Evolutionary conservation across 495 filamentous ascomycete genomes (phyloP).

Genomic region (Podospora australis): DNA sequence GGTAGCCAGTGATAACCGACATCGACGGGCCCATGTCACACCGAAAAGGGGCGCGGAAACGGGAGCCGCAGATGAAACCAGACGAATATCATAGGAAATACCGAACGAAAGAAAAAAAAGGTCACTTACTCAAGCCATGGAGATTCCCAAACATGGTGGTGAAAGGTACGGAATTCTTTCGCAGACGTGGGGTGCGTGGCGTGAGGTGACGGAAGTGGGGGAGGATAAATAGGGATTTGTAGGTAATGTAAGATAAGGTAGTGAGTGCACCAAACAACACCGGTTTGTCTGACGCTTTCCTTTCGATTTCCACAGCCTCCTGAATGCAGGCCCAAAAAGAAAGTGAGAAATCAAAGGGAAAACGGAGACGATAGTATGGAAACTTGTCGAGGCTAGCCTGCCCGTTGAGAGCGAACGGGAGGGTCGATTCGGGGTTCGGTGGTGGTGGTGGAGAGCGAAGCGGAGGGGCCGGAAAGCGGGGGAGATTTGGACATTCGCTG

Average conservation of each 20-base stretch:
- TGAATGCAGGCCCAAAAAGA: neutral
- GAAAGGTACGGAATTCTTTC: neutral
- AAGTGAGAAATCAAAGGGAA: neutral
- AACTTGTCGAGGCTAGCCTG: too few relatives aligned
- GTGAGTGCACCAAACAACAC: too few relatives aligned
- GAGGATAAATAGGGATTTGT: neutral
- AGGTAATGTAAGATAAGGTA: too few relatives aligned
- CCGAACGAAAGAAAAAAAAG: too few relatives aligned
- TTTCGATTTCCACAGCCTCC: neutral
- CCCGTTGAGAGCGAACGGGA: neutral
- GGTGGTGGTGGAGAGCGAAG: constrained; percentile 1
- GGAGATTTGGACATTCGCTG: constrained; percentile 11
- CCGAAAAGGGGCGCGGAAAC: neutral
- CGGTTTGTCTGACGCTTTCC: neutral
- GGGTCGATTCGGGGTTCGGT: constrained; percentile 1
- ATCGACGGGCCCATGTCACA: too few relatives aligned
- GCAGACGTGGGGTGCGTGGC: neutral
- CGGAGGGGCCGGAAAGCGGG: constrained; percentile 1
- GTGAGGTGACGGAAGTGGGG: neutral
- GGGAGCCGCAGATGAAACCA: neutral
- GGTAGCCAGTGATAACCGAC: too few relatives aligned
- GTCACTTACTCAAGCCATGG: constrained; percentile 30
- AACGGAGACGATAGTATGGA: too few relatives aligned
- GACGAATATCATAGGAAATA: neutral
- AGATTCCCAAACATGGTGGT: constrained; percentile 31